phyloP scores from a whole-genome alignment of 257 asterid genomes.

The Fraxinus excelsior region DNA sequence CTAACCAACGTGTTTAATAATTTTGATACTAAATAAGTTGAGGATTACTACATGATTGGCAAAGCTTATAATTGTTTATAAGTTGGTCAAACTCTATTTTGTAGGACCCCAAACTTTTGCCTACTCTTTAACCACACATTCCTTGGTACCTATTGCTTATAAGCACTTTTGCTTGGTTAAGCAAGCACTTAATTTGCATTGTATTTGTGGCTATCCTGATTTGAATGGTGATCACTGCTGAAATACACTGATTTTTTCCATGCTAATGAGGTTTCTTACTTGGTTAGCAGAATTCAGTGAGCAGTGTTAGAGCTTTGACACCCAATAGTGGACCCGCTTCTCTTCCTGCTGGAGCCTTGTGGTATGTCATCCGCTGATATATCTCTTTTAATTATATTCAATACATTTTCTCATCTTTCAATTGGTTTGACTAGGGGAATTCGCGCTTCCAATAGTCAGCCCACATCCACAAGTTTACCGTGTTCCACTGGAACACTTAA shows the following conservation, averaged over 20 bases:
- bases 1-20: neutral
- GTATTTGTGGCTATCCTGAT: constrained; percentile 8
- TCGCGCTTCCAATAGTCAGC: constrained; percentile 58
- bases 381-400: constrained; percentile 11
- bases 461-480: constrained; percentile 40
- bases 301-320: constrained; percentile 37
- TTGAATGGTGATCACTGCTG: constrained; percentile 3
- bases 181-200: constrained; percentile 1
- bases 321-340: constrained; percentile 84
- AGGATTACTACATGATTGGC: neutral
- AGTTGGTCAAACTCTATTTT: too few species aligned
- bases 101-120: too few species aligned
- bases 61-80: too few species aligned
- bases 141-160: too few species aligned
- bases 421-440: constrained; percentile 64
- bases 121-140: too few species aligned
- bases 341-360: constrained; percentile 94
- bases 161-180: too few species aligned
- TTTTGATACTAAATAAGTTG: neutral
- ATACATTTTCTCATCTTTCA: constrained; percentile 21
- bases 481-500: constrained; percentile 44
- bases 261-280: constrained; percentile 16
- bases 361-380: constrained; percentile 45
- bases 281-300: constrained; percentile 39
- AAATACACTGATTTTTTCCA: neutral